Percentiles rank a stretch among this genome's conserved stretches.
phyloP scores from a whole-genome alignment of 345 rosid genomes.

The Orychophragmus violaceus region DNA sequence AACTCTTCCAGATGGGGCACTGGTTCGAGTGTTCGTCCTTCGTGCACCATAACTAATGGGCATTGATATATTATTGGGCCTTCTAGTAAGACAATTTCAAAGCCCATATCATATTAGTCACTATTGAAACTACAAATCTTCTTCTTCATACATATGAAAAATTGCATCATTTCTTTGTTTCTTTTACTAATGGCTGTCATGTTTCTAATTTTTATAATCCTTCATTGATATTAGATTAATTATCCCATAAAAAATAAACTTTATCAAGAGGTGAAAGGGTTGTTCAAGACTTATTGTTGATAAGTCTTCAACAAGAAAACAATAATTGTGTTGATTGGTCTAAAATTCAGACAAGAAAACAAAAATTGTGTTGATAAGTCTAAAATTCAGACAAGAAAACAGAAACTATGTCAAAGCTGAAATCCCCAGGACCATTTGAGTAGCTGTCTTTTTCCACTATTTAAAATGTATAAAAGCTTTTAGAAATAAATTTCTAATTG shows the following conservation, averaged over 20 bases:
- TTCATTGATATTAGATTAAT: too few relatives aligned
- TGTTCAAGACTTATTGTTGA: too few relatives aligned
- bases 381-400: neutral
- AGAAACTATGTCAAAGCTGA: neutral
- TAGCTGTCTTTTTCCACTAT: neutral
- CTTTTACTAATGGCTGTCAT: too few relatives aligned
- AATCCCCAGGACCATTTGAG: neutral
- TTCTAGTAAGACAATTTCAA: neutral
- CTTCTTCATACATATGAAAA: too few relatives aligned
- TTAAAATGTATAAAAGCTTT: neutral
- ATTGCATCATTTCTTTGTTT: too few relatives aligned
- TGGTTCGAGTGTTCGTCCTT: neutral
- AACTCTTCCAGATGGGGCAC: neutral
- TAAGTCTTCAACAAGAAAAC: neutral
- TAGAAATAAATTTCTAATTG: neutral
- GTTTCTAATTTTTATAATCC: too few relatives aligned
- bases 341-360: neutral
- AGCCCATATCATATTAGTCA: slow-evolving; percentile 8
- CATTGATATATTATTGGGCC: slow-evolving; percentile 15
- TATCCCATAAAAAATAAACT: too few relatives aligned
- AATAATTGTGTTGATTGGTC: neutral
- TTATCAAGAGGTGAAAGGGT: neutral
- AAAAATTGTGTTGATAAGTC: neutral
- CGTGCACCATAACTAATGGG: neutral
- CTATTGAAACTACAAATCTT: neutral